Evolutionary conservation across 192 early-diverging fungal species (phyloP).

Genomic region (Coemansia sp.): DNA sequence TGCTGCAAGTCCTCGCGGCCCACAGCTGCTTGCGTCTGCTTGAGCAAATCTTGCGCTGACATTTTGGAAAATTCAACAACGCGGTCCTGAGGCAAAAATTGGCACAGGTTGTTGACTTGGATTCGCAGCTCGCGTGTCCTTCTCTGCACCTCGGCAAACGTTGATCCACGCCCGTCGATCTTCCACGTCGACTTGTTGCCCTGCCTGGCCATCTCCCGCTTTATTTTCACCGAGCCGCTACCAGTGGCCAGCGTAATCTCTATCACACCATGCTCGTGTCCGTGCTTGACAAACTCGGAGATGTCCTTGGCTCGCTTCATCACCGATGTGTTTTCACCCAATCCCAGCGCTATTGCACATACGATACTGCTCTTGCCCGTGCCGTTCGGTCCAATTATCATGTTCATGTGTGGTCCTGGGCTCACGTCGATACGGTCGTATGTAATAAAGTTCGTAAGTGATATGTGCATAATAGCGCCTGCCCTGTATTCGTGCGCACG

Average conservation of each 20-base stretch:
- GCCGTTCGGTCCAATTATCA: slow-evolving; percentile 97
- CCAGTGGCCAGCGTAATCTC: slow-evolving; percentile 82
- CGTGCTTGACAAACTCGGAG: slow-evolving; percentile 92
- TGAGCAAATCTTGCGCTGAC: slow-evolving; percentile 73
- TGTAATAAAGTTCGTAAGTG: slow-evolving; percentile 85
- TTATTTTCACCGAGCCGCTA: slow-evolving; percentile 36
- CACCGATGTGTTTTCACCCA: slow-evolving; percentile 77
- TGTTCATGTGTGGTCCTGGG: slow-evolving; percentile 95
- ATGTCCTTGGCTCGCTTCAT: slow-evolving; percentile 88
- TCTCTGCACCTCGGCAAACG: slow-evolving; percentile 67
- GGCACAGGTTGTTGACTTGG: slow-evolving; percentile 96
- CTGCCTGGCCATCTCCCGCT: slow-evolving; percentile 63
- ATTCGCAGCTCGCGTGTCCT: slow-evolving; percentile 70
- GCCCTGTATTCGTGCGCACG: slow-evolving; percentile 12
- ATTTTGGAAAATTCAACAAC: slow-evolving; percentile 94
- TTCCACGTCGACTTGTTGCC: slow-evolving; percentile 78
- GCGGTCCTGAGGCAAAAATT: slow-evolving; percentile 96
- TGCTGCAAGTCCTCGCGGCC: slow-evolving; percentile 68
- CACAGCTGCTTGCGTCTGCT: slow-evolving; percentile 84
- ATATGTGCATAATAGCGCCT: slow-evolving; percentile 45
- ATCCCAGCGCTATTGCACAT: slow-evolving; percentile 93
- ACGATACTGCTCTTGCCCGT: slow-evolving; percentile 97
- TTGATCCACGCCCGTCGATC: slow-evolving; percentile 69
- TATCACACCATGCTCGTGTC: slow-evolving; percentile 73
- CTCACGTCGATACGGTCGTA: slow-evolving; percentile 83